Conservation (phyloP, 495 filamentous ascomycete genomes). For the Hyphodiscus hymeniophilus region DNA sequence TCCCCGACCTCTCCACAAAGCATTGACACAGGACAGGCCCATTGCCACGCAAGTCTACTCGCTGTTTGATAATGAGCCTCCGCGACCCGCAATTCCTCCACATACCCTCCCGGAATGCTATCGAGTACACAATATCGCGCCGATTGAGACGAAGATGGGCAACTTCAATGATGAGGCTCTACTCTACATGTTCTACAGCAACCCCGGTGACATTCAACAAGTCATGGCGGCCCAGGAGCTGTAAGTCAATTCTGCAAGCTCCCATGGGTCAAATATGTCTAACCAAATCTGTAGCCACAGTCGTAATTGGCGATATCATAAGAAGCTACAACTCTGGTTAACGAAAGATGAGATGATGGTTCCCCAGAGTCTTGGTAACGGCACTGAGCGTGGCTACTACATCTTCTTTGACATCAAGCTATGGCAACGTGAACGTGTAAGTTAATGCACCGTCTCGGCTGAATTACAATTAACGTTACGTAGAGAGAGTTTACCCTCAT, state of each 20-base stretch:
- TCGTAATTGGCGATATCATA: slow-evolving; percentile 92
- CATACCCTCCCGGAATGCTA: slow-evolving; percentile 79
- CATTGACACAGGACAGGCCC: slow-evolving; percentile 10
- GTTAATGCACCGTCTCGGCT: slow-evolving; percentile 26
- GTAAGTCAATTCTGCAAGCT: slow-evolving; percentile 28
- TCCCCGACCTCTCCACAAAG: slow-evolving; percentile 7
- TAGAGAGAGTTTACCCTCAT: slow-evolving; percentile 73
- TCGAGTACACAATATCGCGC: slow-evolving; percentile 77
- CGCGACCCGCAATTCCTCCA: slow-evolving; percentile 67
- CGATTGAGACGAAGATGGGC: slow-evolving; percentile 65
- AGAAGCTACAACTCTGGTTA: slow-evolving; percentile 79
- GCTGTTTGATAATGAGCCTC: slow-evolving; percentile 61
- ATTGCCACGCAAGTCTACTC: slow-evolving; percentile 46
- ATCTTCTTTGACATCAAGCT: slow-evolving; percentile 77
- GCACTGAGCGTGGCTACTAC: slow-evolving; percentile 79
- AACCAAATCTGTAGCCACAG: slow-evolving; percentile 25
- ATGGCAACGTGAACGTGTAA: slow-evolving; percentile 78
- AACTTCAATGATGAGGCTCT: slow-evolving; percentile 87
- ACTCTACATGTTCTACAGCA: slow-evolving; percentile 92
- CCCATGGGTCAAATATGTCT: neutral
- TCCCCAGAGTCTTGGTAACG: slow-evolving; percentile 55
- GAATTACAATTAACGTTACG: slow-evolving; percentile 10
- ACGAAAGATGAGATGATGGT: slow-evolving; percentile 75
- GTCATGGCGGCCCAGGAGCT: slow-evolving; percentile 77
- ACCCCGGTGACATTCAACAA: slow-evolving; percentile 75